phyloP scores from a whole-genome alignment of 345 rosid genomes.

The Hibiscus mutabilis region DNA sequence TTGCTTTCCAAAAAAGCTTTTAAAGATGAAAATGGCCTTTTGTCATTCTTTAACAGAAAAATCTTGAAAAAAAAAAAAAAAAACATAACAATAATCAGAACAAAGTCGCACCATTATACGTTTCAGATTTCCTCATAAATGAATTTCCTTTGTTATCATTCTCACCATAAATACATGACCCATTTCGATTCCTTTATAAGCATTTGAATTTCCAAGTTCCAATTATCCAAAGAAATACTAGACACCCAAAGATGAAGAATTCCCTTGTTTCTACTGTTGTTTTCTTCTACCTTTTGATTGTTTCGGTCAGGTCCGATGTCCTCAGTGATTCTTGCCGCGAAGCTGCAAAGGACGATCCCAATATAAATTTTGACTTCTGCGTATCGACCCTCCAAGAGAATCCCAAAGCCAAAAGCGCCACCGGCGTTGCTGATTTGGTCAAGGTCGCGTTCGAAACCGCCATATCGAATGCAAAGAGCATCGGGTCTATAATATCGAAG shows the following conservation, averaged over 20 bases:
- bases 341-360: slow-evolving; percentile 25
- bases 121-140: not conserved
- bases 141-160: not conserved
- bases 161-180: not conserved
- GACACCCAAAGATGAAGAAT: not conserved
- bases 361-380: slow-evolving; percentile 25
- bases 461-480: slow-evolving; percentile 20
- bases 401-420: slow-evolving; percentile 23
- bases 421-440: slow-evolving; percentile 18
- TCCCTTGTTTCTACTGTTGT: not conserved
- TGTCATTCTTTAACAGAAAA: not conserved
- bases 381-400: slow-evolving; percentile 19
- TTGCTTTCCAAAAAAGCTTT: not conserved
- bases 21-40: not conserved
- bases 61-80: not conserved
- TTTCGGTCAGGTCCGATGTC: slow-evolving; percentile 9
- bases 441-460: slow-evolving; percentile 15
- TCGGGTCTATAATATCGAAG: slow-evolving; percentile 9
- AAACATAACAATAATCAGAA: not conserved
- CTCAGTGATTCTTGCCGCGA: slow-evolving; percentile 24
- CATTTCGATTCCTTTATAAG: not conserved
- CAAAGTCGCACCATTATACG: not conserved
- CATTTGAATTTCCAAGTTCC: too few species aligned
- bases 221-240: not conserved
- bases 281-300: slow-evolving; percentile 6